A percentile compares a stretch with the other conserved stretches of the same genome.
phyloP scores from a whole-genome alignment of 805 yeast genomes.

The Yarrowia sp. region DNA sequence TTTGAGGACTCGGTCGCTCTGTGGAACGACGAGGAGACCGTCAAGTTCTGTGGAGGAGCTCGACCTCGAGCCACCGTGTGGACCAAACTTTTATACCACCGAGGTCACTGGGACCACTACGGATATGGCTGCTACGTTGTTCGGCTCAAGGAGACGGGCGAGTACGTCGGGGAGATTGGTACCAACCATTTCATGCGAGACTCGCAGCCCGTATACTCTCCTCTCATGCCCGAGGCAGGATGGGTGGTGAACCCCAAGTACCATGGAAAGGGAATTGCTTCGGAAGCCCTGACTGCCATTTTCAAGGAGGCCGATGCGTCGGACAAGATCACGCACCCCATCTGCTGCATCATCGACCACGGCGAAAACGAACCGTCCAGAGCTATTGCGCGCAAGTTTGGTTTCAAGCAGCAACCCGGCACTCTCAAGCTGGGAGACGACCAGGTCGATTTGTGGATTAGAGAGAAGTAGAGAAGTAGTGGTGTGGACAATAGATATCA shows the following conservation, averaged over 20 bases:
- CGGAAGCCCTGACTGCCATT: slow-evolving; percentile 12
- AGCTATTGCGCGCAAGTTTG: slow-evolving; percentile 23
- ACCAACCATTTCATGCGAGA: slow-evolving; percentile 32
- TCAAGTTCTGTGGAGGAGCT: slow-evolving; percentile 29
- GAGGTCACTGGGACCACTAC: slow-evolving; percentile 20
- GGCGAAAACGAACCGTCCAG: slow-evolving; percentile 10
- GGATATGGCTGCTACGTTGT: slow-evolving; percentile 26
- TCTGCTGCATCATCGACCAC: slow-evolving; percentile 15
- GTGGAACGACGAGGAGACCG: slow-evolving; percentile 26
- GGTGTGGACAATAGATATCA: too few species aligned
- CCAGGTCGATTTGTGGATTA: slow-evolving; percentile 6
- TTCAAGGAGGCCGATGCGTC: slow-evolving; percentile 4
- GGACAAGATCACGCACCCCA: neutral
- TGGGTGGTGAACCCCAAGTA: slow-evolving; percentile 27
- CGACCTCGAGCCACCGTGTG: slow-evolving; percentile 23
- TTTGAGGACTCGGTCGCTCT: slow-evolving; percentile 7
- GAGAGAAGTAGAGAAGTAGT: neutral
- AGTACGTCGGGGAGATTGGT: slow-evolving; percentile 22
- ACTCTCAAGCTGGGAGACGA: slow-evolving; percentile 8
- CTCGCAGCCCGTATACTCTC: slow-evolving; percentile 21
- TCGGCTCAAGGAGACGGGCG: slow-evolving; percentile 9
- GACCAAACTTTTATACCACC: slow-evolving; percentile 10
- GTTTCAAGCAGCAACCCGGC: slow-evolving; percentile 10
- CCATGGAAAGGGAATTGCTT: slow-evolving; percentile 13
- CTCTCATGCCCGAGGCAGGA: slow-evolving; percentile 27